These are phyloP conservation scores for Shiraia bambusicola DNA, from an alignment of 2,329 filamentous ascomycete species.

Conservation along the genomic window DNA sequence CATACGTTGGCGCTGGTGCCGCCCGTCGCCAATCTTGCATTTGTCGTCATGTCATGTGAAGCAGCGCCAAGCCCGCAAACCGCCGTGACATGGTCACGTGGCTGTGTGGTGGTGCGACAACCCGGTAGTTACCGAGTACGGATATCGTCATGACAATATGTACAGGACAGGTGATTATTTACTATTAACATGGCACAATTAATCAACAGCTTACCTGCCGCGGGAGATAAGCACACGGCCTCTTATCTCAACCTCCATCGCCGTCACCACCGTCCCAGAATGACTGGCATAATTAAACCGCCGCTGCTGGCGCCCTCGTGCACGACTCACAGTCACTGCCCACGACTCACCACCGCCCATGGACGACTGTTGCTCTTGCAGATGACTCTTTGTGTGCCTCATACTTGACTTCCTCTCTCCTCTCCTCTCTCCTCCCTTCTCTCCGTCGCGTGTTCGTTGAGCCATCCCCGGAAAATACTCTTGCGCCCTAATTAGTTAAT, in stretches of 20 bases:
- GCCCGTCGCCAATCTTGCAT: constrained; percentile 11
- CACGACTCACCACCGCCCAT: constrained; percentile 15
- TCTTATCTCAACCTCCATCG: constrained; percentile 3
- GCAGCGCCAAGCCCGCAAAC: too few relatives aligned
- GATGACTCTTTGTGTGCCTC: constrained; percentile 20
- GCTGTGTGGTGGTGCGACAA: too few relatives aligned
- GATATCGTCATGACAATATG: too few relatives aligned
- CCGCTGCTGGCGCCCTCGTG: constrained; percentile 18
- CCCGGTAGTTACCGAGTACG: too few relatives aligned
- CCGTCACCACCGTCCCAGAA: constrained; percentile 21
- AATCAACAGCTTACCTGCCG: too few relatives aligned
- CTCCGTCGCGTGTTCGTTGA: background rate
- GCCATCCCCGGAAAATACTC: background rate
- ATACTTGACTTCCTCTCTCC: constrained; percentile 5
- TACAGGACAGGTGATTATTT: too few relatives aligned
- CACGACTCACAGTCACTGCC: too few relatives aligned
- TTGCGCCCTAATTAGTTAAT: constrained; percentile 5
- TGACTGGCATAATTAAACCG: constrained; percentile 12
- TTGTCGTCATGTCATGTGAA: too few relatives aligned
- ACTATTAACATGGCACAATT: too few relatives aligned
- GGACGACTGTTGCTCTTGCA: constrained; percentile 11
- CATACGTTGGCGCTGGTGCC: background rate
- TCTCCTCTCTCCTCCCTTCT: constrained; percentile 3
- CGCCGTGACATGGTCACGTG: too few relatives aligned
- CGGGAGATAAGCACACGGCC: constrained; percentile 13